Evolutionary conservation across 768 basidiomycete genomes (phyloP).

Genomic region (Amylocystis lapponica): DNA sequence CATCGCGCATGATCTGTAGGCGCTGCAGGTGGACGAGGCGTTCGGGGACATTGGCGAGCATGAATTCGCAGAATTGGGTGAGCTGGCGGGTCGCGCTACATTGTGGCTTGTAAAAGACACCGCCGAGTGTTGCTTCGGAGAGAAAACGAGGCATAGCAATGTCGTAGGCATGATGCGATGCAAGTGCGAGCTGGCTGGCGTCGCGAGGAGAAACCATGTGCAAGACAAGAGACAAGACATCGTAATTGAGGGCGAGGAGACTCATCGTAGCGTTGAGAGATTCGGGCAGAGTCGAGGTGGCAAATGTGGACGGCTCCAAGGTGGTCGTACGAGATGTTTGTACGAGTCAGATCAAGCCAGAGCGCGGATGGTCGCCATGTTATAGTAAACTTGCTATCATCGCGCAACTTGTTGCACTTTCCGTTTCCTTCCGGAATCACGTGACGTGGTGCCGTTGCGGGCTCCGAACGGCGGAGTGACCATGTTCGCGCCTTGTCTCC

Average conservation of each 20-base stretch:
- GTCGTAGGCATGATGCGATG: constrained; percentile 10
- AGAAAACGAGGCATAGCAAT: constrained; percentile 14
- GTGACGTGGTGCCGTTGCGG: no score
- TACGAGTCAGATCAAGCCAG: no score
- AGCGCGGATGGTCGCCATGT: no score
- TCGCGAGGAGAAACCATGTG: constrained; percentile 7
- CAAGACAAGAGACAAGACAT: constrained; percentile 13
- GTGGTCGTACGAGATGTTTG: no score
- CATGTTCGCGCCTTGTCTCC: no score
- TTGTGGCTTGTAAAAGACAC: constrained; percentile 13
- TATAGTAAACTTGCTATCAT: no score
- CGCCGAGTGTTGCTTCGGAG: constrained; percentile 11
- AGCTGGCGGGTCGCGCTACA: constrained; percentile 11
- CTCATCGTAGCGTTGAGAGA: no score
- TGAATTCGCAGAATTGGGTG: constrained; percentile 10
- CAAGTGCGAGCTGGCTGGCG: constrained; percentile 10
- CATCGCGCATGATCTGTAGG: constrained; percentile 13
- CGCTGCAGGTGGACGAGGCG: constrained; percentile 8
- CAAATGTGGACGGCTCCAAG: no score
- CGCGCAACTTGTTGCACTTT: no score
- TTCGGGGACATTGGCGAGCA: constrained; percentile 6
- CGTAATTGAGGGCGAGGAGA: constrained; percentile 13
- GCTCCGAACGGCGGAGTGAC: no score
- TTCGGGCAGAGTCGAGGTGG: no score
- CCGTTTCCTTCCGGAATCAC: no score